Evolutionary conservation across 1,139 yeast genomes (phyloP).

Genomic region (Blastobotrys serpentis): DNA sequence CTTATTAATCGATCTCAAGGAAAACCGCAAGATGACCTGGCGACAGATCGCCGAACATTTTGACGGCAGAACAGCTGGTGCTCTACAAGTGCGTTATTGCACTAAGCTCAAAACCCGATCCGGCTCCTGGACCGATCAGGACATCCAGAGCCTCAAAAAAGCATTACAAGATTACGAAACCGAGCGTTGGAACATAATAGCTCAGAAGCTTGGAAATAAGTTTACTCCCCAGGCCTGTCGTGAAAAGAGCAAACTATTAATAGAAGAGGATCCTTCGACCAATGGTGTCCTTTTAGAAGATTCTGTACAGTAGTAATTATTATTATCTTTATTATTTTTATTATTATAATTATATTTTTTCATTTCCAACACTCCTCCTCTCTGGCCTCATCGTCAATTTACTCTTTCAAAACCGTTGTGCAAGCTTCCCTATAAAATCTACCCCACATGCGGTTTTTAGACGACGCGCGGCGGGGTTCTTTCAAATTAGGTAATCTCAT

Average conservation of each 20-base stretch:
- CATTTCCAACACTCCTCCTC: too few species aligned
- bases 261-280: slow-evolving; percentile 3
- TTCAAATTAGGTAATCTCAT: too few species aligned
- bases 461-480: too few species aligned
- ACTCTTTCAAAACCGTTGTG: too few species aligned
- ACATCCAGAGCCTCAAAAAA: slow-evolving; percentile 24
- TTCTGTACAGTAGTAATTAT: neutral
- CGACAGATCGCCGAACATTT: slow-evolving; percentile 34
- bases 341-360: too few species aligned
- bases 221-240: slow-evolving; percentile 29
- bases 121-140: slow-evolving; percentile 30
- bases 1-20: slow-evolving; percentile 32
- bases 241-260: slow-evolving; percentile 22
- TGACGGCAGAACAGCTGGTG: slow-evolving; percentile 35
- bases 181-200: slow-evolving; percentile 31
- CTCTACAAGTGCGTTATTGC: slow-evolving; percentile 36
- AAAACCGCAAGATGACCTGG: slow-evolving; percentile 32
- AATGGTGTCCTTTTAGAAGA: neutral
- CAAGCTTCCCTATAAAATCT: too few species aligned
- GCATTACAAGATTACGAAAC: slow-evolving; percentile 31
- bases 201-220: slow-evolving; percentile 29
- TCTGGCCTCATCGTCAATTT: too few species aligned
- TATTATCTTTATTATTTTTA: neutral
- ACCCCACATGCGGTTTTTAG: too few species aligned
- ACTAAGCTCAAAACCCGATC: slow-evolving; percentile 31